Evolutionary conservation across 805 yeast genomes (phyloP), one percentile per base, ranked within the genome.

Genomic region (Ogataea allantospora): DNA sequence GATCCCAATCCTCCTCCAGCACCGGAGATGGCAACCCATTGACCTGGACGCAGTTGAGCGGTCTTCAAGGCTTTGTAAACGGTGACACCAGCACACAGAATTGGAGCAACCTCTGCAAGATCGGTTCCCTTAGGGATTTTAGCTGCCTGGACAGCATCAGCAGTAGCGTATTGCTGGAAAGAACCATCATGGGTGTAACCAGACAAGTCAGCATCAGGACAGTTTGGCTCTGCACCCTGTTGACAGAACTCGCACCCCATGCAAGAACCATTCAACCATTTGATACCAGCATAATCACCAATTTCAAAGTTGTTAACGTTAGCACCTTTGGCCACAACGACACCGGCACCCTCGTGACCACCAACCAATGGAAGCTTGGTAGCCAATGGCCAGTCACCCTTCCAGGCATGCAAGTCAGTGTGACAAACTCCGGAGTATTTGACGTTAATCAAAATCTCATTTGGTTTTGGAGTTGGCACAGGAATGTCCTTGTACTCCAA

Each of bases 391-490:
- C 95, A 87, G 68, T 88, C 95, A 57, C 95, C 95, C 62, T 83
- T 78, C 89, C 93, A 85, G 39, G 95, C 95, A 70, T 88, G 96
- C 62, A 88, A 75, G 60, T 87, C 96, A 24, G 95, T 86, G 73
- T 88, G 96, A 68, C 96, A 87, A 40, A 87, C 95, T 66, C 96
- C 96, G 18, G 95, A 78, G 73, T 80, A 87, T 68, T 78, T 79
- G 65, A 88, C 80, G 63, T 88, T 79, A 67, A 88, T 71, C 61
- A 88, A 73, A 51, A 87, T 71, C 67, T 87, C 89, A 59, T 79
- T 81, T 43, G 86, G 67, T 59, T 75, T 81, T 54, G 95, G 95
- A 33, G 61, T 65, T 55, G 95, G 95, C 40, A 86, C 91, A 37
- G 89, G 83, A 46, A 85, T 77, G 53, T 85, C 88, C 59, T 74